Conservation (phyloP, 1,139 yeast genomes). For the Pichia sp. region DNA sequence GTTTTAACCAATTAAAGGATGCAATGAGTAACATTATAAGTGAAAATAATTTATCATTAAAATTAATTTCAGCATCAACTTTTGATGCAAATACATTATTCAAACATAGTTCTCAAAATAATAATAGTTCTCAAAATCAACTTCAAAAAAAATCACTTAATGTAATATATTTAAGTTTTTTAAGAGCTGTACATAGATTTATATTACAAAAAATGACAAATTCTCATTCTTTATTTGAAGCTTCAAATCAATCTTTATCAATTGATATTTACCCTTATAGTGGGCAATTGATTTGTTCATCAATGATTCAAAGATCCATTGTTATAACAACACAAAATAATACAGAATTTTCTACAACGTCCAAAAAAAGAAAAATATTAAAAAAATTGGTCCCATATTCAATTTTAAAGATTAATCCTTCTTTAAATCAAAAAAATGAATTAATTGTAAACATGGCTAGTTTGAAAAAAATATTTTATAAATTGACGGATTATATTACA, state of each 20-base stretch:
- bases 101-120: neutral
- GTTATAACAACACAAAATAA: neutral
- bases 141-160: conserved; percentile 24
- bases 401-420: conserved; percentile 26
- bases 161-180: conserved; percentile 28
- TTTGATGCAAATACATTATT: conserved; percentile 20
- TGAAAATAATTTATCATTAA: conserved; percentile 23
- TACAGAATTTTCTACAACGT: conserved; percentile 1
- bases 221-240: conserved; percentile 17
- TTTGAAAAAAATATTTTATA: conserved; percentile 22
- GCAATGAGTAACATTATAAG: conserved; percentile 27
- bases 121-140: conserved; percentile 4
- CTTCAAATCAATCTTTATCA: conserved; percentile 15
- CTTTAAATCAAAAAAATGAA: conserved; percentile 27
- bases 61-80: conserved; percentile 23
- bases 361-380: conserved; percentile 9
- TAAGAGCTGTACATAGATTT: conserved; percentile 28
- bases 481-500: conserved; percentile 19
- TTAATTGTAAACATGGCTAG: conserved; percentile 25
- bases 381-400: conserved; percentile 17
- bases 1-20: conserved; percentile 27
- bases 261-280: conserved; percentile 28
- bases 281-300: conserved; percentile 25
- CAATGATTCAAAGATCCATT: conserved; percentile 17
- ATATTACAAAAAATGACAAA: conserved; percentile 21